Conservation (phyloP, 2,329 filamentous ascomycete species). For the Exophiala bonariae region DNA sequence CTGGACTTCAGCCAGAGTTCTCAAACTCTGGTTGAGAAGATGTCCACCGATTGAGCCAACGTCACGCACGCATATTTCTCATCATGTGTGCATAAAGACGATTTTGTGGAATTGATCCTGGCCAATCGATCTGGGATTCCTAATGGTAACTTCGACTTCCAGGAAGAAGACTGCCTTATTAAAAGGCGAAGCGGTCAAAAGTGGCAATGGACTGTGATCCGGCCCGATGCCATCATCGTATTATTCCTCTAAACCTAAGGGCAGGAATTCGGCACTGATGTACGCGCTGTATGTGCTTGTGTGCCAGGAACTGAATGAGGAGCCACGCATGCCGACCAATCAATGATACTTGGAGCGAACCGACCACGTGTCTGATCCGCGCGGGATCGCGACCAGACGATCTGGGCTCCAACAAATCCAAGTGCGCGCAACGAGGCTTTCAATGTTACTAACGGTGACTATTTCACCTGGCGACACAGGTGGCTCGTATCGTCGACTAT, state of each 20-base stretch:
- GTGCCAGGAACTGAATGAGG: background rate
- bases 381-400: background rate
- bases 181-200: background rate
- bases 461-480: slow-evolving; percentile 4
- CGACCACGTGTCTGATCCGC: background rate
- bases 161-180: background rate
- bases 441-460: slow-evolving; percentile 5
- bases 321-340: slow-evolving; percentile 1
- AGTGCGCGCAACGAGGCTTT: slow-evolving; percentile 1
- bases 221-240: background rate
- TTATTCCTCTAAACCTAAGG: slow-evolving; percentile 11
- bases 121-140: slow-evolving; percentile 29
- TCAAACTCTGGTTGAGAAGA: too few relatives aligned
- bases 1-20: slow-evolving; percentile 7
- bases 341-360: background rate
- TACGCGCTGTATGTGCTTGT: slow-evolving; percentile 18
- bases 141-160: slow-evolving; percentile 8
- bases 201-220: background rate
- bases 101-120: slow-evolving; percentile 29
- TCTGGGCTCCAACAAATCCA: background rate
- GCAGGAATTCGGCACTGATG: slow-evolving; percentile 32
- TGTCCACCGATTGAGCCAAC: slow-evolving; percentile 19
- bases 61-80: slow-evolving; percentile 37
- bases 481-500: slow-evolving; percentile 1
- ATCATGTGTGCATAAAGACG: slow-evolving; percentile 34